phyloP scores from a whole-genome alignment of 2,329 filamentous ascomycete species.

The Clarireedia paspali region DNA sequence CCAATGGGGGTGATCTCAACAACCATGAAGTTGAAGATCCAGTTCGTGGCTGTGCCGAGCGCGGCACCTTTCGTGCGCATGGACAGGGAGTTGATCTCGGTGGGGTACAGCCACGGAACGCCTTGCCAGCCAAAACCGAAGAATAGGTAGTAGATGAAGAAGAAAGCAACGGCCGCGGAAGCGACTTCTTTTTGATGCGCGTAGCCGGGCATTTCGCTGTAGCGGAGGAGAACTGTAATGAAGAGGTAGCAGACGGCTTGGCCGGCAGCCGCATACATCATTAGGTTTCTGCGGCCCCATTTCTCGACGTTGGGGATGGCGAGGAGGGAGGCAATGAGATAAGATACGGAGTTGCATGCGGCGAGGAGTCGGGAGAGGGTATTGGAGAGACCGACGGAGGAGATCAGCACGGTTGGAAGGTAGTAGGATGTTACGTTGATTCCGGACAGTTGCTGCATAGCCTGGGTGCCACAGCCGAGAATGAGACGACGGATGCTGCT shows the following conservation, averaged over 20 bases:
- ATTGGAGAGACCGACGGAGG: slow-evolving; percentile 38
- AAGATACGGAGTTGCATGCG: slow-evolving; percentile 36
- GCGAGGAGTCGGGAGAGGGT: slow-evolving; percentile 45
- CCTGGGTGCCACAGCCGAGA: slow-evolving; percentile 57
- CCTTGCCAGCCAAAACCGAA: slow-evolving; percentile 44
- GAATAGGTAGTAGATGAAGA: slow-evolving; percentile 47
- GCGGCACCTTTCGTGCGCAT: slow-evolving; percentile 51
- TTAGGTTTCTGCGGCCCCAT: slow-evolving; percentile 62
- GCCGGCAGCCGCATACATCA: slow-evolving; percentile 60
- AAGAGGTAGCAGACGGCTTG: slow-evolving; percentile 57
- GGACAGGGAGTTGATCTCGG: slow-evolving; percentile 46
- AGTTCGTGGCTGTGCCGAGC: slow-evolving; percentile 34
- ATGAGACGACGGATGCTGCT: slow-evolving; percentile 57
- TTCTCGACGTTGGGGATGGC: slow-evolving; percentile 40
- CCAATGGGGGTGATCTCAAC: slow-evolving; percentile 30
- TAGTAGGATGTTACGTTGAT: slow-evolving; percentile 40
- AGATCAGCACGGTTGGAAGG: slow-evolving; percentile 43
- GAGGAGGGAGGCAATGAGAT: slow-evolving; percentile 15
- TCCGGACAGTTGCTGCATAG: slow-evolving; percentile 43
- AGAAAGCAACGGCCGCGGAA: slow-evolving; percentile 22
- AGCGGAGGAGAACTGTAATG: slow-evolving; percentile 35
- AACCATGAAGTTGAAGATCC: slow-evolving; percentile 45
- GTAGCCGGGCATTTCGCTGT: slow-evolving; percentile 16
- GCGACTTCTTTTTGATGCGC: slow-evolving; percentile 8
- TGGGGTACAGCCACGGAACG: slow-evolving; percentile 41